phyloP scores from a whole-genome alignment of 139 green algal species.

The Chlorella sp. region DNA sequence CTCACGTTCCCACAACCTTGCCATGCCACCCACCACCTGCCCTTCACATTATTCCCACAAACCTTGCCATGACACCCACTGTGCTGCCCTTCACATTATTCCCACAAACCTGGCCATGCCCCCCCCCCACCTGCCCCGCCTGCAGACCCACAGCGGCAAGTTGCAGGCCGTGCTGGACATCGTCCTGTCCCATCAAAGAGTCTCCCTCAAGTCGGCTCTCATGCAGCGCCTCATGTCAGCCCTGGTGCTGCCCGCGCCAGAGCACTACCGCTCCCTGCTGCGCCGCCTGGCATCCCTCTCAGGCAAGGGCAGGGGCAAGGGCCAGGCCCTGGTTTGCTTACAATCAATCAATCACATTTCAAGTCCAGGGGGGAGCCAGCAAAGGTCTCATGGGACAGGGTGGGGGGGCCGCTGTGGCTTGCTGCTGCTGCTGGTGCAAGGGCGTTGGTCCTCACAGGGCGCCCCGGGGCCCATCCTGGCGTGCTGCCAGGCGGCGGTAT shows the following conservation, averaged over 20 bases:
- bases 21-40: no score
- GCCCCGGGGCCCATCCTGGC: no score
- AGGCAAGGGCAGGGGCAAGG: not conserved
- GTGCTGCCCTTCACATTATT: not conserved
- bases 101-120: not conserved
- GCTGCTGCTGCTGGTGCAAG: no score
- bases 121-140: not conserved
- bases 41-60: not conserved
- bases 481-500: no score
- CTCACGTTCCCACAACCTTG: no score
- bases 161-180: conserved; percentile 83
- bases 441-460: no score
- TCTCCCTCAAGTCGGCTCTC: conserved; percentile 78
- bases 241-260: conserved; percentile 79
- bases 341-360: no score
- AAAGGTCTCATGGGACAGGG: no score
- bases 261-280: conserved; percentile 79
- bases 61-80: no score
- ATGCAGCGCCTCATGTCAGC: conserved; percentile 79
- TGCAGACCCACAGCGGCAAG: conserved; percentile 62
- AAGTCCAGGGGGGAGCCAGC: no score
- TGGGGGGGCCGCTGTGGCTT: no score
- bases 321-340: no score
- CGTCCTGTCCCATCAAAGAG: conserved; percentile 86
- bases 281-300: conserved; percentile 79